Base-by-base conservation (phyloP, 23 red algal genomes). In the Gracilariopsis chorda region DNA sequence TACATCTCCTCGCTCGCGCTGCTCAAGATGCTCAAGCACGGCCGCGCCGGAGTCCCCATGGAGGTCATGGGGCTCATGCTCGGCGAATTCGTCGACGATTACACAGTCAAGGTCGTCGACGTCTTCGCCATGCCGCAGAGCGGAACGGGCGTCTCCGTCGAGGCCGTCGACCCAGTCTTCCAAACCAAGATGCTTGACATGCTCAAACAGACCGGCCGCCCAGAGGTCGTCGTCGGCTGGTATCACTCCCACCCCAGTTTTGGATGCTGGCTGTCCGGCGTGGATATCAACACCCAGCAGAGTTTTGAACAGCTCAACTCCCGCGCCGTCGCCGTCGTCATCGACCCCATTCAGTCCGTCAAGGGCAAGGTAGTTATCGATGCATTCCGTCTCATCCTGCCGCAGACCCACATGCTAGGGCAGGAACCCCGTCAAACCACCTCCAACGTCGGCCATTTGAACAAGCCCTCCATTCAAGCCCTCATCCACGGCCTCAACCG, bases 11-110 rank as follows among this genome's bases (percentile, higher is more conserved):
- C 97, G 47, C 83, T 99, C 71, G 97, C 97, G 47, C 92, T 99
- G 48, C 90, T 99, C 35, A 99, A 99, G 82, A 99, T 99, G 88
- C 94, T 99, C 55, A 95, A 96, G 78, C 97, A 99, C 91, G 97
- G 94, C 44, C 90, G 97, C 72, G 97, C 97, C 20, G 97, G 97
- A 43, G 97, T 99, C 25, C 97, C 97, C 59, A 94, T 99, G 93
- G 97, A 99, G 62, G 97, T 99, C 76, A 99, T 99, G 97, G 97
- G 97, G 2, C 74, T 99, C 46, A 95, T 99, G 90, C 73, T 99
- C 25, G 97, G 97, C 77, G 92, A 95, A 33, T 99, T 99, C 90
- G 97, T 99, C 28, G 97, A 99, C 80, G 97, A 99, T 47, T 99
- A 93, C 69, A 99, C 97, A 32, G 93, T 99, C 49, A 99, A 95